Percentiles rank a stretch among this genome's conserved stretches.
Evolutionary conservation across 2,329 filamentous ascomycete genomes (phyloP).

Genomic region (Diplodia corticola): DNA sequence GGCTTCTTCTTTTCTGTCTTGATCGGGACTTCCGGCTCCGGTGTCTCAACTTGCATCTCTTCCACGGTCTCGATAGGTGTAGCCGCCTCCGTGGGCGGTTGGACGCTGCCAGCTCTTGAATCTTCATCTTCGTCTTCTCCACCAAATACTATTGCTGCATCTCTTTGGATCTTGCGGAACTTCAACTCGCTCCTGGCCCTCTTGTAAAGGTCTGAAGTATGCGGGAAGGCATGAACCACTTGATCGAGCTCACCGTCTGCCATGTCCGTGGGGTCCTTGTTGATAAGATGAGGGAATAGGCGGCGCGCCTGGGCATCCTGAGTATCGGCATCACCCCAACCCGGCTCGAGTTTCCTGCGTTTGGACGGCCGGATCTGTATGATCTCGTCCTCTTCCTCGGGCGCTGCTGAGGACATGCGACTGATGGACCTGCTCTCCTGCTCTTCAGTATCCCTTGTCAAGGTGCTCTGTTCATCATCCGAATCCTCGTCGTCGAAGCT

Average conservation of each 20-base stretch:
- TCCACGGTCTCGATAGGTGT: slow-evolving; percentile 44
- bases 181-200: slow-evolving; percentile 63
- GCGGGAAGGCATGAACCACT: slow-evolving; percentile 54
- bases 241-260: slow-evolving; percentile 63
- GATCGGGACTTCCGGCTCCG: slow-evolving; percentile 32
- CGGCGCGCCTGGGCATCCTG: slow-evolving; percentile 49
- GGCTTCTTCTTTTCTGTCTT: slow-evolving; percentile 47
- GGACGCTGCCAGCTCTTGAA: slow-evolving; percentile 29
- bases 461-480: slow-evolving; percentile 70
- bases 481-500: slow-evolving; percentile 76
- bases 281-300: slow-evolving; percentile 50
- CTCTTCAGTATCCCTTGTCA: slow-evolving; percentile 78
- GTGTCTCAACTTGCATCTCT: slow-evolving; percentile 39
- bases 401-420: slow-evolving; percentile 57
- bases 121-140: slow-evolving; percentile 59
- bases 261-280: slow-evolving; percentile 69
- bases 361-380: slow-evolving; percentile 47
- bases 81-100: slow-evolving; percentile 51
- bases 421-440: slow-evolving; percentile 79
- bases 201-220: slow-evolving; percentile 69
- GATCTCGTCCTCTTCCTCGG: slow-evolving; percentile 54
- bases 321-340: slow-evolving; percentile 52
- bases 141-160: slow-evolving; percentile 77
- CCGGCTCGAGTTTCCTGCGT: slow-evolving; percentile 46
- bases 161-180: slow-evolving; percentile 77